These are phyloP conservation scores for Aspergillus olivimuriae DNA, from an alignment of 495 filamentous ascomycete species.

Conservation along the genomic window DNA sequence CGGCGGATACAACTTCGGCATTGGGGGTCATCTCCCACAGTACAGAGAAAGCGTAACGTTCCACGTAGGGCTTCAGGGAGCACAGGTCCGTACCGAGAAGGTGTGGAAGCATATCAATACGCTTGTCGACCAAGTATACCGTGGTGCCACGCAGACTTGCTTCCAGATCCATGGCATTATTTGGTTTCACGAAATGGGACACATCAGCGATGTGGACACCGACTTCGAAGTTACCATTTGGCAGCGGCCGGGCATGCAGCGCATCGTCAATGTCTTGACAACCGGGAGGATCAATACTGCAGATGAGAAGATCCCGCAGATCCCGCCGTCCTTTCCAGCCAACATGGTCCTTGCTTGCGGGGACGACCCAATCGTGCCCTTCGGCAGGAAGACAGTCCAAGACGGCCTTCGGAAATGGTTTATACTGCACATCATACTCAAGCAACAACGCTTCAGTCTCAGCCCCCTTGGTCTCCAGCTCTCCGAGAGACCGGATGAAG, in stretches of 20 bases:
- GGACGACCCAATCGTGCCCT: slow-evolving; percentile 92
- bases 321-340: slow-evolving; percentile 83
- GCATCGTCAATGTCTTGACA: slow-evolving; percentile 99
- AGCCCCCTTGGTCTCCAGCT: slow-evolving; percentile 89
- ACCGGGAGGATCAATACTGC: slow-evolving; percentile 93
- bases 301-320: slow-evolving; percentile 78
- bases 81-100: slow-evolving; percentile 93
- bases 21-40: slow-evolving; percentile 87
- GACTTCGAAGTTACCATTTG: slow-evolving; percentile 93
- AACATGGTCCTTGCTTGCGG: slow-evolving; percentile 62
- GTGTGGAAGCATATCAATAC: slow-evolving; percentile 97
- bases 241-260: slow-evolving; percentile 74
- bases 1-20: slow-evolving; percentile 72
- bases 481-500: slow-evolving; percentile 87
- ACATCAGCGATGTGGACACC: slow-evolving; percentile 99
- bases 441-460: slow-evolving; percentile 93
- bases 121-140: slow-evolving; percentile 96
- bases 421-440: slow-evolving; percentile 96
- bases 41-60: slow-evolving; percentile 93
- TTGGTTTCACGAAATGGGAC: slow-evolving; percentile 95
- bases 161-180: slow-evolving; percentile 94
- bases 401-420: slow-evolving; percentile 92
- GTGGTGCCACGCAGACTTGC: slow-evolving; percentile 91
- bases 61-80: slow-evolving; percentile 94
- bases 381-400: slow-evolving; percentile 86